Evolutionary conservation across 1,139 yeast genomes (phyloP).

Genomic region (Torulaspora globosa): DNA sequence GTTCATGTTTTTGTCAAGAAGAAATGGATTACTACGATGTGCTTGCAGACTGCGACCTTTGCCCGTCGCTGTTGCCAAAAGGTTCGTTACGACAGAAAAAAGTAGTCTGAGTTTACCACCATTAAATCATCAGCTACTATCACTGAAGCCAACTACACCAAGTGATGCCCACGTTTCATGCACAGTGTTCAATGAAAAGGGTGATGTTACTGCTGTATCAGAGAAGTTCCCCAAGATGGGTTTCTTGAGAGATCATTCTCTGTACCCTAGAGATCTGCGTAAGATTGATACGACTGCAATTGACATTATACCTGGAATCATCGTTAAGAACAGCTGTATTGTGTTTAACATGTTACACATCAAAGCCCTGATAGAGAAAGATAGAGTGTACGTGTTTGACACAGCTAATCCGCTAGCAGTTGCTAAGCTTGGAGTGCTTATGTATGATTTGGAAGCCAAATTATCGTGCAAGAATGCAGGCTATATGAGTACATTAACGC

Average conservation of each 20-base stretch:
- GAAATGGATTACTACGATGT: constrained; percentile 6
- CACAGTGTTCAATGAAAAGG: constrained; percentile 71
- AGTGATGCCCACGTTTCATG: constrained; percentile 60
- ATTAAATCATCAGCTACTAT: constrained; percentile 17
- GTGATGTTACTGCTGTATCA: constrained; percentile 69
- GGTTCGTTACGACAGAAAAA: constrained; percentile 2
- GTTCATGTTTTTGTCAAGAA: neutral
- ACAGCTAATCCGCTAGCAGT: constrained; percentile 54
- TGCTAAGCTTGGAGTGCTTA: constrained; percentile 68
- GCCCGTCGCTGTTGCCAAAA: constrained; percentile 2
- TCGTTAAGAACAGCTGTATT: constrained; percentile 69
- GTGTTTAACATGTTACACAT: constrained; percentile 78
- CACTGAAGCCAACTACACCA: constrained; percentile 55
- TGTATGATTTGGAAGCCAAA: constrained; percentile 82
- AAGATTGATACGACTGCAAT: constrained; percentile 84
- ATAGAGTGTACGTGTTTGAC: constrained; percentile 79
- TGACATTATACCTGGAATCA: constrained; percentile 84
- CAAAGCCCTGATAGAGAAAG: constrained; percentile 78
- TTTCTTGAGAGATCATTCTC: constrained; percentile 61
- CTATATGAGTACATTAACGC: constrained; percentile 27
- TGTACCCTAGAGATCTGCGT: constrained; percentile 71
- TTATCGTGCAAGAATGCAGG: constrained; percentile 42
- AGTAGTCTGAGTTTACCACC: constrained; percentile 8
- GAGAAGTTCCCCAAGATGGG: constrained; percentile 74
- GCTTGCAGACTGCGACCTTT: constrained; percentile 1